These are phyloP conservation scores for Botrytis squamosa DNA, from an alignment of 2,329 filamentous ascomycete species.

Conservation along the genomic window DNA sequence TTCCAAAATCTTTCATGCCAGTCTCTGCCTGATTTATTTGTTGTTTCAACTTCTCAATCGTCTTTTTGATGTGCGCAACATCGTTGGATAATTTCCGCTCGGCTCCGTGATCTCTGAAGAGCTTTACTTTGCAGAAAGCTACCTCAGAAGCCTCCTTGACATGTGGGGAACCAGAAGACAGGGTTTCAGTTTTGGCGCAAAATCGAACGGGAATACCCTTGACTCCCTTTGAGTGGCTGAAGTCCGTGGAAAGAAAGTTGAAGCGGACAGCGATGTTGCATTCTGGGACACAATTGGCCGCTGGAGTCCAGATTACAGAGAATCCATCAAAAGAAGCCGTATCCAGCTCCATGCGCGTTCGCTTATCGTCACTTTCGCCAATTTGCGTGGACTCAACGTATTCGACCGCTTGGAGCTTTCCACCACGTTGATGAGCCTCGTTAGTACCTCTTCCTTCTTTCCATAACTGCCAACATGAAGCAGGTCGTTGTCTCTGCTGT, in stretches of 20 bases:
- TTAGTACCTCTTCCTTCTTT: slow-evolving; percentile 95
- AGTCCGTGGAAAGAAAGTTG: slow-evolving; percentile 98
- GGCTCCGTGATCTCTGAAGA: slow-evolving; percentile 93
- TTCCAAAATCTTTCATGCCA: slow-evolving; percentile 65
- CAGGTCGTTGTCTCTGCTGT: slow-evolving; percentile 80
- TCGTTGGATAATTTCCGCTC: slow-evolving; percentile 95
- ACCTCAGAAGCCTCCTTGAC: slow-evolving; percentile 62
- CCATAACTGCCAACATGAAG: slow-evolving; percentile 86
- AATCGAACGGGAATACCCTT: slow-evolving; percentile 94
- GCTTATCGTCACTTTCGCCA: slow-evolving; percentile 61
- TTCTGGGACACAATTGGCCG: slow-evolving; percentile 65
- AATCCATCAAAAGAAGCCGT: slow-evolving; percentile 89
- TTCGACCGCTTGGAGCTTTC: slow-evolving; percentile 91
- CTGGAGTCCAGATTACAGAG: slow-evolving; percentile 83
- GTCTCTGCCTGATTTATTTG: slow-evolving; percentile 79
- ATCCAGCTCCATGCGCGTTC: slow-evolving; percentile 68
- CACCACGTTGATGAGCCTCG: slow-evolving; percentile 90
- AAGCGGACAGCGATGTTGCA: slow-evolving; percentile 90
- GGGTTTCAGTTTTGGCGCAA: slow-evolving; percentile 80
- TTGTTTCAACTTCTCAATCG: slow-evolving; percentile 92
- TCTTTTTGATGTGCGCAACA: slow-evolving; percentile 91
- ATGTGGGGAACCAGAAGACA: slow-evolving; percentile 53
- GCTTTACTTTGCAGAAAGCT: slow-evolving; percentile 93
- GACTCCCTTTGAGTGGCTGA: slow-evolving; percentile 97
- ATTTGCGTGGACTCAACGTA: slow-evolving; percentile 71